These are phyloP conservation scores for Dysphania ambrosioides DNA, from an alignment of 148 eudicot genomes.

Conservation along the genomic window DNA sequence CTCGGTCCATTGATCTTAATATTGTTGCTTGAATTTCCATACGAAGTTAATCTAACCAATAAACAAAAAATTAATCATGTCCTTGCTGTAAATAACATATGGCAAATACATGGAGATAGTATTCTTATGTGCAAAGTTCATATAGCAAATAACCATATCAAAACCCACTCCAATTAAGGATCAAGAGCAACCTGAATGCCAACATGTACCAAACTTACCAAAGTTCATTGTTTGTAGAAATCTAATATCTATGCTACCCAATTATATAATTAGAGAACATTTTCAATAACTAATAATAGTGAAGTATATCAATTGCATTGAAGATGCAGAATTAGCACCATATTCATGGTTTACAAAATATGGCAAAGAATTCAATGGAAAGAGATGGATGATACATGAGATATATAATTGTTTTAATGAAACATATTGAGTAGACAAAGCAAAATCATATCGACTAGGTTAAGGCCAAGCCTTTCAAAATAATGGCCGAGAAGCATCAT, in stretches of 20 bases:
- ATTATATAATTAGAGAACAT: neutral
- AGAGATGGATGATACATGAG: conserved; percentile 23
- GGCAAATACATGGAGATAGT: no score
- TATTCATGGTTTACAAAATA: conserved; percentile 1
- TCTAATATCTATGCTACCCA: neutral
- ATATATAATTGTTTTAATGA: conserved; percentile 13
- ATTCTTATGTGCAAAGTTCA: no score
- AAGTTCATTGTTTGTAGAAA: neutral
- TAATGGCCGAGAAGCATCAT: conserved; percentile 17
- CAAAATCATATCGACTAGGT: conserved; percentile 21
- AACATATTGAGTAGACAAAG: conserved; percentile 26
- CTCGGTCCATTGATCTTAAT: no score
- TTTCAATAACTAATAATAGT: neutral
- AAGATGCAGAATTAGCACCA: conserved; percentile 3
- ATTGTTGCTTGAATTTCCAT: no score
- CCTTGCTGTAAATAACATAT: no score
- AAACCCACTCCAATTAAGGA: no score
- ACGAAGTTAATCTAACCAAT: no score
- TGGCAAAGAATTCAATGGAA: conserved; percentile 15
- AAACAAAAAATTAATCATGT: no score
- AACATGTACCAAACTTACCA: no score
- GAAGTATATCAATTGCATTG: neutral
- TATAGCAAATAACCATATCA: no score
- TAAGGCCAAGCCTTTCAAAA: conserved; percentile 17
- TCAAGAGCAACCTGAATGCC: no score